Base-by-base conservation (phyloP, 2,329 filamentous ascomycete species). In the Hypoxylon sp. region DNA sequence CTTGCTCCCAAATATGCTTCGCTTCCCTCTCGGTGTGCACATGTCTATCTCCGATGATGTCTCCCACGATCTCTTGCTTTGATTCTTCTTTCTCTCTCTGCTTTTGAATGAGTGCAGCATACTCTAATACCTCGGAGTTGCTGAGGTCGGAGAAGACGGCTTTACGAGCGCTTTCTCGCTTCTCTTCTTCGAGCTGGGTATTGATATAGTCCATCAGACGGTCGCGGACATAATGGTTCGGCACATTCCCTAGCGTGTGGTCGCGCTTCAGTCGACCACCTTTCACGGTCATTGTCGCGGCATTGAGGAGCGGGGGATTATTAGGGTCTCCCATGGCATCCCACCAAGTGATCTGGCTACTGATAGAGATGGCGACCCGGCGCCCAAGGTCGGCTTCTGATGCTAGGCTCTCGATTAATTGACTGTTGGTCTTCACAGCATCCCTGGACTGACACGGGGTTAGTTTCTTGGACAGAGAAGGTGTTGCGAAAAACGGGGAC, bases 191-290 rank as follows among this genome's bases (percentile, higher is more conserved):
- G 20, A 51, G 20, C 36, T 30, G 3, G n/a, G 23, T 38, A 26
- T 47, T 26, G 27, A 57, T 57, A 19, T 51, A 53, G 12, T 53
- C 42, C 49, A 57, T 45, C n/a, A 57, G 16, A 9, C 26, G 13
- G 15, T 57, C 54, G 37, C 49, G 13, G 15, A 57, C 49, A 25
- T 35, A 47, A 16, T 43, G 19, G 21, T 53, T 57, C 3, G 54
- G 54, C 11, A 57, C 49, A 13, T 57, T 49, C 11, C 8, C 25
- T 1, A 53, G 40, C 19, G 19, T 53, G 12, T 53, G 54, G 15
- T 53, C 27, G 11, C 43, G 43, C 13, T 43, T 44, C 3, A 56
- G 32, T 17, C 53, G 30, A 8, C 53, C 53, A 20, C 32, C 35
- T 6, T 7, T 34, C 3, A 27, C 25, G 5, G 8, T 27, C 25